Percentiles rank a stretch among this genome's conserved stretches.
Conservation (phyloP, 352 stramenopile genomes). For the Pythium aphanidermatum region DNA sequence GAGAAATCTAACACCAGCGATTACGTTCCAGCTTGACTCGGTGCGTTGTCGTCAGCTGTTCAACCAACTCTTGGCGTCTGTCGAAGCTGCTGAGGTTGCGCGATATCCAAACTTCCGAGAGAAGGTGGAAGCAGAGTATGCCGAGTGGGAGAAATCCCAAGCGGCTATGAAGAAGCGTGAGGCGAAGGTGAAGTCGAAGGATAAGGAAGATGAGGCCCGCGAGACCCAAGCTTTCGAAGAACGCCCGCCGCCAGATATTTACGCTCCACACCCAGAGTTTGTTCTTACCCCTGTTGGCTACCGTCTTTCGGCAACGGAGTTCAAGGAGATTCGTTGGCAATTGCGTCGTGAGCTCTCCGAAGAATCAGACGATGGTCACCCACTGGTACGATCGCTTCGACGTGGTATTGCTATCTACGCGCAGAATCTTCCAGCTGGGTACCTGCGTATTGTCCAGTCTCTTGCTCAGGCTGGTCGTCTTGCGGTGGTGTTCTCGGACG, state of each 20-base stretch:
- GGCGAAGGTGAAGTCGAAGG: constrained; percentile 91
- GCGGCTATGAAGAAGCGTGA: constrained; percentile 91
- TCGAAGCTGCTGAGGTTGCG: constrained; percentile 65
- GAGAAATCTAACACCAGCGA: constrained; percentile 68
- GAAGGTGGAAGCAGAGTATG: constrained; percentile 93
- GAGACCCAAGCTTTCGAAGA: constrained; percentile 82
- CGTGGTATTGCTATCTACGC: constrained; percentile 99
- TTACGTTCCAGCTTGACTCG: constrained; percentile 85
- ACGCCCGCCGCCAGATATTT: constrained; percentile 88
- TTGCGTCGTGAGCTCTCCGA: constrained; percentile 77
- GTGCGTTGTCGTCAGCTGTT: constrained; percentile 86
- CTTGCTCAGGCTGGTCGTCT: constrained; percentile 96
- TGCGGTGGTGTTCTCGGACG: constrained; percentile 97
- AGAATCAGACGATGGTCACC: constrained; percentile 75
- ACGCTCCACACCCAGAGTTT: constrained; percentile 97
- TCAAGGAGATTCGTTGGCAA: constrained; percentile 87
- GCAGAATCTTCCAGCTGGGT: constrained; percentile 95
- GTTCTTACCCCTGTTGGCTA: constrained; percentile 92
- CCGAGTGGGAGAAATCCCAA: constrained; percentile 80
- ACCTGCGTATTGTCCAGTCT: constrained; percentile 95
- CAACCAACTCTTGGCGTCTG: constrained; percentile 61
- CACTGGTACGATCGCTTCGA: constrained; percentile 84
- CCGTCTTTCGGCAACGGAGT: constrained; percentile 91
- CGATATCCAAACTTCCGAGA: constrained; percentile 87
- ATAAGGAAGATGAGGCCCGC: constrained; percentile 82